Conservation (phyloP, 345 rosid species). For the Bruguiera gymnorhiza region DNA sequence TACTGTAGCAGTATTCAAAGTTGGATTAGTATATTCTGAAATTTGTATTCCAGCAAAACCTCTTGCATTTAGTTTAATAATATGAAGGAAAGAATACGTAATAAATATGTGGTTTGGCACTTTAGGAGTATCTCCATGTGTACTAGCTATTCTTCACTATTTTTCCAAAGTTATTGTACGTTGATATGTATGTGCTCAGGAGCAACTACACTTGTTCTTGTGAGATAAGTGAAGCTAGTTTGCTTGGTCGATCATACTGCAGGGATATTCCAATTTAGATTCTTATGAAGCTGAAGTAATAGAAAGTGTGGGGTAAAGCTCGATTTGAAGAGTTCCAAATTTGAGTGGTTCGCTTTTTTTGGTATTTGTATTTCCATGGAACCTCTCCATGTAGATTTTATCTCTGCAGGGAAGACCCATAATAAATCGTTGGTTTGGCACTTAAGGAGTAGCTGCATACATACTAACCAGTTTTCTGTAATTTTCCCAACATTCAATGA, state of each 20-base stretch:
- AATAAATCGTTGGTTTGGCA: too few species aligned
- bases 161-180: too few species aligned
- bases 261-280: not conserved
- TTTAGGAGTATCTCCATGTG: too few species aligned
- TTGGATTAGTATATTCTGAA: not conserved
- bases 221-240: conserved; percentile 49
- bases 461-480: too few species aligned
- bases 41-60: too few species aligned
- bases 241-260: not conserved
- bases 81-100: too few species aligned
- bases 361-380: not conserved
- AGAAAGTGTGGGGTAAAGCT: not conserved
- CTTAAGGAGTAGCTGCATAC: too few species aligned
- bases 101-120: too few species aligned
- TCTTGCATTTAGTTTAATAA: too few species aligned
- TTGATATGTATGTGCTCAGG: too few species aligned
- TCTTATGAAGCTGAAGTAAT: not conserved
- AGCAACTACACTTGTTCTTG: conserved; percentile 33
- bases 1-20: not conserved
- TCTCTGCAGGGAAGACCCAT: not conserved
- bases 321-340: not conserved
- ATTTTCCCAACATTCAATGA: too few species aligned
- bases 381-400: not conserved
- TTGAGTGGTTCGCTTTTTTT: not conserved
- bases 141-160: too few species aligned